Evolutionary conservation across 2,329 filamentous ascomycete genomes (phyloP).

Genomic region (Torrubiellomyces zombiae): DNA sequence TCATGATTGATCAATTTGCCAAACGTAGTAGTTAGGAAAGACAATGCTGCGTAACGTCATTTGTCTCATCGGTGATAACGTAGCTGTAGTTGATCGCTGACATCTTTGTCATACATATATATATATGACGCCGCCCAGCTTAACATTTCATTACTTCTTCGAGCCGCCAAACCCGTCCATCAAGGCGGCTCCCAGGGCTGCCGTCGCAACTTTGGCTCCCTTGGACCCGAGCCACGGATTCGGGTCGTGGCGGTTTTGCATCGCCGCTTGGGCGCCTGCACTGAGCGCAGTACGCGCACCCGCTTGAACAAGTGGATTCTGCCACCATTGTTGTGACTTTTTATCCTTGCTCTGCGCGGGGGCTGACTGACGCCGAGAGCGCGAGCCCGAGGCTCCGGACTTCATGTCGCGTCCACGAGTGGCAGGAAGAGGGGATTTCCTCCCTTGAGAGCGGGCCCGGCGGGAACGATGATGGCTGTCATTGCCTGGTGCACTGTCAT

Average conservation of each 20-base stretch:
- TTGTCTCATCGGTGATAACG: too few species aligned
- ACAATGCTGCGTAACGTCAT: too few species aligned
- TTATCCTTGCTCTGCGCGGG: constrained; percentile 12
- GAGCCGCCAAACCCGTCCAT: constrained; percentile 27
- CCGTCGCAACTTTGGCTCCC: constrained; percentile 29
- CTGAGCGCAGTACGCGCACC: constrained; percentile 29
- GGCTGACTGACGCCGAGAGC: constrained; percentile 5
- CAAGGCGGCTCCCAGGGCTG: constrained; percentile 30
- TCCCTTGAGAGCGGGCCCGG: constrained; percentile 10
- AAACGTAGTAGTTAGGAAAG: too few species aligned
- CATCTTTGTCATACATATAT: too few species aligned
- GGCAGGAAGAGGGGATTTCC: too few species aligned
- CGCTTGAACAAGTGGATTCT: constrained; percentile 20
- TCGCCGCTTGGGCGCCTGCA: constrained; percentile 30
- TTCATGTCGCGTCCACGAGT: constrained; percentile 9
- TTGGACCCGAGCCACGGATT: constrained; percentile 31
- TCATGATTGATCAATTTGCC: too few species aligned
- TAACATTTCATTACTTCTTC: too few species aligned
- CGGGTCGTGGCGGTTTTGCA: constrained; percentile 26
- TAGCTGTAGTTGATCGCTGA: too few species aligned
- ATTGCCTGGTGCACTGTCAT: constrained; percentile 6
- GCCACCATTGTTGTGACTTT: constrained; percentile 15
- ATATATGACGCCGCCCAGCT: too few species aligned
- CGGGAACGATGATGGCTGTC: constrained; percentile 7
- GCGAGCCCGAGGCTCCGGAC: constrained; percentile 3